Conservation (phyloP, 2,329 filamentous ascomycete genomes). For the Mycogone perniciosa region DNA sequence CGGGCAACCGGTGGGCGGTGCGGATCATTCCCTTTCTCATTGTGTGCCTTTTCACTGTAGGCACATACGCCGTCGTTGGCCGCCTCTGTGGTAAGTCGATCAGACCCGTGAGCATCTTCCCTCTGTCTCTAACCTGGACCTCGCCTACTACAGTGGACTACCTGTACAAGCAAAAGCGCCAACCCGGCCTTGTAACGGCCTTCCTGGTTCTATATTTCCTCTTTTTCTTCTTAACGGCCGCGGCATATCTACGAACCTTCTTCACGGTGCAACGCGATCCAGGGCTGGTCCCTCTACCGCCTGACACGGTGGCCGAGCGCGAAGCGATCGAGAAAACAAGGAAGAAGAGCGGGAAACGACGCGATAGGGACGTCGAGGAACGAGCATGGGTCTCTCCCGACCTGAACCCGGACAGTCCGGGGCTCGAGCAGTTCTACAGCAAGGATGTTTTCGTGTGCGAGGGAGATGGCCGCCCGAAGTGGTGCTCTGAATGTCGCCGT, state of each 20-base stretch:
- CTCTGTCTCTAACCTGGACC: background rate
- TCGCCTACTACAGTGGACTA: constrained; percentile 52
- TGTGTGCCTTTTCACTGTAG: constrained; percentile 58
- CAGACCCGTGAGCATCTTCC: background rate
- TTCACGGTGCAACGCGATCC: constrained; percentile 62
- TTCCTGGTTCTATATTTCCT: constrained; percentile 69
- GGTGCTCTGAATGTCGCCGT: constrained; percentile 76
- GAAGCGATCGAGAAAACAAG: constrained; percentile 25
- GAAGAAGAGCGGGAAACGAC: constrained; percentile 14
- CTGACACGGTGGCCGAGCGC: constrained; percentile 26
- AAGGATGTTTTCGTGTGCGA: constrained; percentile 82
- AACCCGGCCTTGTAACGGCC: constrained; percentile 53
- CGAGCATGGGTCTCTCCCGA: constrained; percentile 35
- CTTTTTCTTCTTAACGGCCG: constrained; percentile 59
- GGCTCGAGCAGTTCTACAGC: constrained; percentile 70
- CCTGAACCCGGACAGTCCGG: constrained; percentile 53
- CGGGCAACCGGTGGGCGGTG: constrained; percentile 28
- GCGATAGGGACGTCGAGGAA: constrained; percentile 23
- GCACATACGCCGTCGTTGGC: constrained; percentile 64
- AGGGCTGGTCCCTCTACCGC: constrained; percentile 60
- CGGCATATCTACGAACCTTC: constrained; percentile 66
- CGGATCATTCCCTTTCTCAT: constrained; percentile 66
- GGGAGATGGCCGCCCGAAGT: constrained; percentile 73
- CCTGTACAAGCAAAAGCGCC: constrained; percentile 48
- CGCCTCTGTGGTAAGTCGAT: constrained; percentile 57